Evolutionary conservation across 176 grass and related monocot species (phyloP).

Genomic region (Aechmea fasciata): DNA sequence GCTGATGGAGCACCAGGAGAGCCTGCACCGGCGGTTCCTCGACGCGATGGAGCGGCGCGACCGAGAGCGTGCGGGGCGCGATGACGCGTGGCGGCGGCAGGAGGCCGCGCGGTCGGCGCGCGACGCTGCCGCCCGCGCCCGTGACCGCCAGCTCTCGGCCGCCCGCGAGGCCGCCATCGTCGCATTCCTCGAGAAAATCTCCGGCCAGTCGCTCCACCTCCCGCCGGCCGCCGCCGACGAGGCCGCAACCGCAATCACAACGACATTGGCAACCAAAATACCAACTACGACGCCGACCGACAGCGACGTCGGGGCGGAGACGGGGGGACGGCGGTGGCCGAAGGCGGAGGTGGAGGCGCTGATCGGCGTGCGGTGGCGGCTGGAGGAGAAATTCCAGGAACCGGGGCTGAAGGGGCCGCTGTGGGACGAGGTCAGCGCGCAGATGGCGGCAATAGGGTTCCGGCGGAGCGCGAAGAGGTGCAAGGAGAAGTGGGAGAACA

Average conservation of each 20-base stretch:
- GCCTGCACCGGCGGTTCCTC: slow-evolving; percentile 77
- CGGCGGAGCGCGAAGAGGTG: slow-evolving; percentile 66
- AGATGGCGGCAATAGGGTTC: slow-evolving; percentile 66
- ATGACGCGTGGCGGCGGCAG: slow-evolving; percentile 76
- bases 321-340: slow-evolving; percentile 60
- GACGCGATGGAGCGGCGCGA: slow-evolving; percentile 88
- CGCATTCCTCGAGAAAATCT: slow-evolving; percentile 74
- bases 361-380: slow-evolving; percentile 59
- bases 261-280: slow-evolving; percentile 15
- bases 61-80: slow-evolving; percentile 53
- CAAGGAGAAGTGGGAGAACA: slow-evolving; percentile 99
- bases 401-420: slow-evolving; percentile 83
- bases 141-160: slow-evolving; percentile 57
- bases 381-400: slow-evolving; percentile 74
- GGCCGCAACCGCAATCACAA: neutral
- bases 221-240: slow-evolving; percentile 12
- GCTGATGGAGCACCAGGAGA: slow-evolving; percentile 95
- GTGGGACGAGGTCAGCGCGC: slow-evolving; percentile 87
- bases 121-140: slow-evolving; percentile 50
- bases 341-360: slow-evolving; percentile 76
- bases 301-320: slow-evolving; percentile 12
- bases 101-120: slow-evolving; percentile 61
- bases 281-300: slow-evolving; percentile 2
- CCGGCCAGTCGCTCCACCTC: slow-evolving; percentile 52
- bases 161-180: slow-evolving; percentile 70